Percentiles rank a stretch among this genome's conserved stretches.
Conservation (phyloP, 306 rosid species). For the Luffa acutangula region DNA sequence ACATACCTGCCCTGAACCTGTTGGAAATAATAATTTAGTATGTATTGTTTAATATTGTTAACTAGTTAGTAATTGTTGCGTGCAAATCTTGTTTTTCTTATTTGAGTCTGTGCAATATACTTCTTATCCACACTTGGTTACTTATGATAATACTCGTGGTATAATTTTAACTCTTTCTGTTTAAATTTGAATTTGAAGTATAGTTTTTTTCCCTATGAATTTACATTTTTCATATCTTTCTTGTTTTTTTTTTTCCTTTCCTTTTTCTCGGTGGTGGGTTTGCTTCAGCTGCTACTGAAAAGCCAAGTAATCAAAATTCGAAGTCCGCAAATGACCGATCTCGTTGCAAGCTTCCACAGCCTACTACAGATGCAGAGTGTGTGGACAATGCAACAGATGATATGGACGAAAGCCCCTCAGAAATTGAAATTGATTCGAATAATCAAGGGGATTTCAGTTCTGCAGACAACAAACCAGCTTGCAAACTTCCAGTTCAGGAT, state of each 20-base stretch:
- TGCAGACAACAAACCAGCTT: conserved; percentile 11
- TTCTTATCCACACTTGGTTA: not conserved
- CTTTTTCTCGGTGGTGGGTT: not conserved
- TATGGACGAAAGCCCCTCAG: not conserved
- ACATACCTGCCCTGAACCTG: not conserved
- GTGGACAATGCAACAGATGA: not conserved
- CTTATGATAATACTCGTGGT: not conserved
- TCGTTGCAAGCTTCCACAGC: not conserved
- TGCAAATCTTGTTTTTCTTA: not conserved
- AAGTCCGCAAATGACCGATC: not conserved
- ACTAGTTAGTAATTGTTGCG: not conserved
- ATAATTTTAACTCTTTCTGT: not conserved
- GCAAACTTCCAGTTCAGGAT: conserved; percentile 20
- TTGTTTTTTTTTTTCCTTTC: not conserved
- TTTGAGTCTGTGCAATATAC: not conserved
- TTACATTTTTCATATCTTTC: not conserved
- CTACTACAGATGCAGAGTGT: not conserved
- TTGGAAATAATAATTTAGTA: not conserved
- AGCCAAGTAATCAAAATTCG: not conserved
- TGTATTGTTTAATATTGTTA: not conserved
- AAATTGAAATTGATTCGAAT: not conserved
- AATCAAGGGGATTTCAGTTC: conserved; percentile 10
- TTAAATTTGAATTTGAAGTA: not conserved
- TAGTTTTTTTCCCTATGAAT: not conserved
- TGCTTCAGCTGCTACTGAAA: not conserved